phyloP scores from a whole-genome alignment of 208 protist species.

The Novymonas esmeraldas region DNA sequence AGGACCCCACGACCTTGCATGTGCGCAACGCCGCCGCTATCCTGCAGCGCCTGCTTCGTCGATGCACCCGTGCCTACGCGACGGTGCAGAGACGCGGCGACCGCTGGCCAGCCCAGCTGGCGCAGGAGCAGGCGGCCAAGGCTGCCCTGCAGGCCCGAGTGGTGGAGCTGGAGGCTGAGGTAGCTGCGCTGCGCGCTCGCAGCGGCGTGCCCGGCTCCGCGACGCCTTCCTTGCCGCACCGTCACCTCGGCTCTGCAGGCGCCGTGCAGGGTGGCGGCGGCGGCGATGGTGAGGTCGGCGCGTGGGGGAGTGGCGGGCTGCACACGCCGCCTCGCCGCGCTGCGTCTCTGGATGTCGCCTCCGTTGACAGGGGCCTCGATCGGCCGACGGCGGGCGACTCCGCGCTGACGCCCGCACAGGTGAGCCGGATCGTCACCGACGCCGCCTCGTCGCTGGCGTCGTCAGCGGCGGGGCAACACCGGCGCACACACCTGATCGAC shows the following conservation, averaged over 20 bases:
- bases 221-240: neutral
- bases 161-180: slow-evolving; percentile 23
- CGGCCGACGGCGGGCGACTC: neutral
- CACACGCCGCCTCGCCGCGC: too few relatives aligned
- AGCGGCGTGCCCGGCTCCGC: neutral
- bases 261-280: too few relatives aligned
- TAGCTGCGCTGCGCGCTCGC: slow-evolving; percentile 11
- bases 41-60: slow-evolving; percentile 23
- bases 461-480: neutral
- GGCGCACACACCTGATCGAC: neutral
- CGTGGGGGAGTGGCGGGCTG: too few relatives aligned
- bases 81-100: slow-evolving; percentile 16
- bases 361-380: neutral
- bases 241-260: neutral
- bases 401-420: slow-evolving; percentile 8
- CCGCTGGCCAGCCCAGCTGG: slow-evolving; percentile 21
- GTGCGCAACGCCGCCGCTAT: slow-evolving; percentile 9
- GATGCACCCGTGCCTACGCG: slow-evolving; percentile 29
- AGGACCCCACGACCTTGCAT: slow-evolving; percentile 18
- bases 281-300: too few relatives aligned
- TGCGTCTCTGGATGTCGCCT: too few relatives aligned
- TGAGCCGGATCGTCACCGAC: slow-evolving; percentile 29
- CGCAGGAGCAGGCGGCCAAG: slow-evolving; percentile 19
- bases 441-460: slow-evolving; percentile 21
- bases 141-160: slow-evolving; percentile 22